phyloP scores from a whole-genome alignment of 192 early-diverging fungal species.

The Coemansia sp. region DNA sequence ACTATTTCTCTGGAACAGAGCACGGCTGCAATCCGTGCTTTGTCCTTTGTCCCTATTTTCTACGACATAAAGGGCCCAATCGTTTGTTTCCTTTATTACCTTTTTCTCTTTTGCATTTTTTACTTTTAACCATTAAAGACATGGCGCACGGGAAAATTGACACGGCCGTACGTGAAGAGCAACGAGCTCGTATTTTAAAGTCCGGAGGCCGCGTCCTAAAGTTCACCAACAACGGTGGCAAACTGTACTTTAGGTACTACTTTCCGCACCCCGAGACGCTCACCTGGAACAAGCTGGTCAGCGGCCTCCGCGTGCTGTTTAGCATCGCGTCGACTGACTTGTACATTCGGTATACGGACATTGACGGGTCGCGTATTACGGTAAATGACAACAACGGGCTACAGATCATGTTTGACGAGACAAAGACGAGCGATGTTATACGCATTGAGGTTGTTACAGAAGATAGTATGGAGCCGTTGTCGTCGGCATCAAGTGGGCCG shows the following conservation, averaged over 20 bases:
- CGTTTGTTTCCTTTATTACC: neutral
- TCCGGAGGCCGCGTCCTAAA: slow-evolving; percentile 50
- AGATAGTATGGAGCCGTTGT: slow-evolving; percentile 7
- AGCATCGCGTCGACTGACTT: slow-evolving; percentile 28
- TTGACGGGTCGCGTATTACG: slow-evolving; percentile 34
- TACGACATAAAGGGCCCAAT: neutral
- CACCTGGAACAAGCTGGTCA: slow-evolving; percentile 41
- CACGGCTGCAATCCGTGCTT: neutral
- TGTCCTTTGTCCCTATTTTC: neutral
- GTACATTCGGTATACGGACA: slow-evolving; percentile 43
- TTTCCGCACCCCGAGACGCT: slow-evolving; percentile 39
- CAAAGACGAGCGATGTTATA: slow-evolving; percentile 25
- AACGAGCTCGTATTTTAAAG: slow-evolving; percentile 31
- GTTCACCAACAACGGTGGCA: slow-evolving; percentile 51
- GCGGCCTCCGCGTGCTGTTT: slow-evolving; percentile 43
- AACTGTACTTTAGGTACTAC: slow-evolving; percentile 51
- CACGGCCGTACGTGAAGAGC: slow-evolving; percentile 32
- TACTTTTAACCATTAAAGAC: slow-evolving; percentile 1
- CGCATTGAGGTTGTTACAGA: slow-evolving; percentile 38
- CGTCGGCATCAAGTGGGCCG: neutral
- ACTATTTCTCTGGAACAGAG: neutral
- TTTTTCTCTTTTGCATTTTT: slow-evolving; percentile 4
- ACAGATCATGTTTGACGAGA: slow-evolving; percentile 51
- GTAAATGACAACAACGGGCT: slow-evolving; percentile 49
- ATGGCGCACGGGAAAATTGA: neutral